A percentile compares a stretch with the other conserved stretches of the same genome.
Evolutionary conservation across 352 stramenopile genomes (phyloP).

Genomic region (Ophiocytium majus): DNA sequence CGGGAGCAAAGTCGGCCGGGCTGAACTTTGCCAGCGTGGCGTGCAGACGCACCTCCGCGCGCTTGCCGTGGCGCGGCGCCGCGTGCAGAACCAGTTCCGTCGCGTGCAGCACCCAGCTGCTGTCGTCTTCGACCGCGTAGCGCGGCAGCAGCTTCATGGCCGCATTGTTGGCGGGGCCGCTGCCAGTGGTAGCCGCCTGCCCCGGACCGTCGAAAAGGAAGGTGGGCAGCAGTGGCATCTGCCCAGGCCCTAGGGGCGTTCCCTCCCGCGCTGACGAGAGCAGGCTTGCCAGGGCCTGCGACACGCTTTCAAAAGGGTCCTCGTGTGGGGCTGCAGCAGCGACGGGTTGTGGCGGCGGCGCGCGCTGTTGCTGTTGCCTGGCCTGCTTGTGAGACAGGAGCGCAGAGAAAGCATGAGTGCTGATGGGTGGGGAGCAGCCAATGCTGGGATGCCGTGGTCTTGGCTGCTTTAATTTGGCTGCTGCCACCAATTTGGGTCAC

Average conservation of each 20-base stretch:
- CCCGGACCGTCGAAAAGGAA: background rate
- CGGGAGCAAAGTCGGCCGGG: background rate
- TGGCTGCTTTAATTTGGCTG: no score
- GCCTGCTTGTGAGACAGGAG: no score
- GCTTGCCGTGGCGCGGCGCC: background rate
- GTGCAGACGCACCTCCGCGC: slow-evolving; percentile 18
- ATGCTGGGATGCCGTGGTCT: no score
- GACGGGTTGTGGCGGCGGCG: no score
- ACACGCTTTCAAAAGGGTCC: background rate
- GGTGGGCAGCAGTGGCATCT: background rate
- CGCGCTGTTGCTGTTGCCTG: no score
- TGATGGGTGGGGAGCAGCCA: no score
- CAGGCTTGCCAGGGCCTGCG: background rate
- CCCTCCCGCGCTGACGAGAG: no score
- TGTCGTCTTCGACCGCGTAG: slow-evolving; percentile 23
- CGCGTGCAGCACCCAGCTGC: slow-evolving; percentile 50
- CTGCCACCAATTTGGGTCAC: no score
- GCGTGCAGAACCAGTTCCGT: slow-evolving; percentile 26
- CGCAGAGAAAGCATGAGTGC: no score
- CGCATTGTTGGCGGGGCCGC: background rate
- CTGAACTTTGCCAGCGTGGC: slow-evolving; percentile 39
- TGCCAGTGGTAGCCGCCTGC: background rate
- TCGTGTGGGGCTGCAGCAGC: no score
- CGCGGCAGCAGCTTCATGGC: slow-evolving; percentile 17
- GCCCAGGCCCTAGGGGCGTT: background rate